phyloP scores from a whole-genome alignment of 345 rosid species.

The Euphorbia pulcherrima region DNA sequence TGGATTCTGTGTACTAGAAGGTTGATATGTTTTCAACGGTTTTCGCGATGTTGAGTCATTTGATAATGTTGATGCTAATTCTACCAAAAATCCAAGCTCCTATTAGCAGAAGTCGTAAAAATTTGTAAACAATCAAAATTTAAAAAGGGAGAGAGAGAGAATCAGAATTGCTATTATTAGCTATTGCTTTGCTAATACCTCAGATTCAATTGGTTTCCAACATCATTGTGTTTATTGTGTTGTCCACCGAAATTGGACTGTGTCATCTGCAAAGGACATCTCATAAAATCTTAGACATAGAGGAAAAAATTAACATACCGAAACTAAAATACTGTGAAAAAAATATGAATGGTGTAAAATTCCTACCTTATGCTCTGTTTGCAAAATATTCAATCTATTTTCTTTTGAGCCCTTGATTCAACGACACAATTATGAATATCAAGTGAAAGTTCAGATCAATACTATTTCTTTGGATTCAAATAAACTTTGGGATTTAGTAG shows the following conservation, averaged over 20 bases:
- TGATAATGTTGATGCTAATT: background rate
- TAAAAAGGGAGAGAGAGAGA: no score
- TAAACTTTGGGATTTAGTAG: background rate
- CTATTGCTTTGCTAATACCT: constrained; percentile 45
- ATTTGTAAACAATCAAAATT: background rate
- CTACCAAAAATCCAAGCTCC: constrained; percentile 61
- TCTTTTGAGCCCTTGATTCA: constrained; percentile 81
- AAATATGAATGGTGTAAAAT: no score
- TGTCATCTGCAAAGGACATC: constrained; percentile 27
- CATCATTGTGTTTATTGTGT: constrained; percentile 38
- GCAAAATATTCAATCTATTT: constrained; percentile 59
- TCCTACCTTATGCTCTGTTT: constrained; percentile 60
- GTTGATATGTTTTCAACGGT: constrained; percentile 3
- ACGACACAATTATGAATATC: constrained; percentile 26
- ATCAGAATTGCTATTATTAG: background rate
- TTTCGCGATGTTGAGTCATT: no score
- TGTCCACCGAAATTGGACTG: constrained; percentile 31
- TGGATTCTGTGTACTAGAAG: constrained; percentile 13
- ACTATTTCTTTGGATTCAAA: background rate
- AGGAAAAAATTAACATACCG: background rate
- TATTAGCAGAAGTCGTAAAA: constrained; percentile 23
- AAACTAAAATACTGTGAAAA: background rate
- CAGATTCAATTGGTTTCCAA: constrained; percentile 32
- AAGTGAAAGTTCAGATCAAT: constrained; percentile 7
- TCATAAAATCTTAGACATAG: background rate